These are phyloP conservation scores for Entomortierella lignicola DNA, from an alignment of 192 early-diverging fungal genomes.

Conservation along the genomic window DNA sequence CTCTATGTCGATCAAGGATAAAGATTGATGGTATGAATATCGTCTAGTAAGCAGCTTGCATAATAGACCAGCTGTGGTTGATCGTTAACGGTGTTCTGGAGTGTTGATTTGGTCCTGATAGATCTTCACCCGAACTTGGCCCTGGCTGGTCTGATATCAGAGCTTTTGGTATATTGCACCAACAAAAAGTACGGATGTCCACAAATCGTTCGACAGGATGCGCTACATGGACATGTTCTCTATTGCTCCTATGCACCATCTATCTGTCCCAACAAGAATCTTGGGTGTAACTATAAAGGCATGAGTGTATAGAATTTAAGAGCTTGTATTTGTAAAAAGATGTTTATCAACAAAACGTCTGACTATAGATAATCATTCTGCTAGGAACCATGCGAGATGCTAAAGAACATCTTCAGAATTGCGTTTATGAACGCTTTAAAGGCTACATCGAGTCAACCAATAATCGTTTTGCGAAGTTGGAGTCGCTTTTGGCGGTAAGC, in stretches of 20 bases:
- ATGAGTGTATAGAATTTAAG: not conserved
- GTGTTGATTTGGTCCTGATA: not conserved
- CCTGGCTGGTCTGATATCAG: conserved; percentile 61
- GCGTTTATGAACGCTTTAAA: conserved; percentile 64
- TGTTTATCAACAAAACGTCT: not conserved
- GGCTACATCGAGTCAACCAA: conserved; percentile 60
- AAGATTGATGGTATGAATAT: conserved; percentile 50
- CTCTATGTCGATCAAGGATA: conserved; percentile 64
- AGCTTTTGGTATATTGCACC: conserved; percentile 65
- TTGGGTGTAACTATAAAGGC: conserved; percentile 67
- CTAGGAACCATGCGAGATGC: conserved; percentile 56
- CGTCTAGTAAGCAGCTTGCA: too few species aligned
- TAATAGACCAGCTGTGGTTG: too few species aligned
- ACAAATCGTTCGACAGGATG: conserved; percentile 58
- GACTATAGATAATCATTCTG: not conserved
- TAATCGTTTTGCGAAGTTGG: conserved; percentile 50
- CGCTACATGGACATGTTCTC: conserved; percentile 57
- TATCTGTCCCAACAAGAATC: conserved; percentile 55
- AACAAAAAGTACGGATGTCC: conserved; percentile 65
- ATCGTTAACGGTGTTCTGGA: not conserved
- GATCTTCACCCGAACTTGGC: conserved; percentile 73
- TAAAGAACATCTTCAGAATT: conserved; percentile 58
- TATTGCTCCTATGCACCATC: conserved; percentile 61
- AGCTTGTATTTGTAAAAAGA: not conserved
- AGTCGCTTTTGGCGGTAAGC: conserved; percentile 45